phyloP scores from a whole-genome alignment of 257 asterid genomes.

The Solanum boliviense region DNA sequence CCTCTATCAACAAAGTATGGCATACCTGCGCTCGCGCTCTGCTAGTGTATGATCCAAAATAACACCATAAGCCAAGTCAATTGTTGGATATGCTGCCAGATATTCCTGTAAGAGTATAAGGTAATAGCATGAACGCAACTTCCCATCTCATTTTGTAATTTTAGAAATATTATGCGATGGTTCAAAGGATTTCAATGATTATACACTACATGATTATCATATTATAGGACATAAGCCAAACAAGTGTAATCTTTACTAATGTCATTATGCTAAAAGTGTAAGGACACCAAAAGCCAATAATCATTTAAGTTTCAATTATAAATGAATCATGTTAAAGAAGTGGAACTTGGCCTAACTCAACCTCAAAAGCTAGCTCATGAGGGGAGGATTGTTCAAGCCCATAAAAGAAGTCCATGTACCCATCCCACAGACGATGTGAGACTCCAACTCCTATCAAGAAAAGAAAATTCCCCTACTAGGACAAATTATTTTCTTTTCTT shows the following conservation, averaged over 20 bases:
- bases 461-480: not conserved
- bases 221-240: not conserved
- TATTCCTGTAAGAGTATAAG: slow-evolving; percentile 61
- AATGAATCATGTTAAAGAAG: not conserved
- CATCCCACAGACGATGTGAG: not conserved
- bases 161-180: not conserved
- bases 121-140: slow-evolving; percentile 3
- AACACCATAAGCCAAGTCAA: slow-evolving; percentile 88
- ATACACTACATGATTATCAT: not conserved
- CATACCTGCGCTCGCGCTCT: slow-evolving; percentile 95
- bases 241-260: not conserved
- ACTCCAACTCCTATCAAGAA: not conserved
- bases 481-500: not conserved
- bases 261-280: not conserved
- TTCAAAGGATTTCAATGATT: not conserved
- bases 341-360: not conserved
- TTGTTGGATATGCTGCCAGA: slow-evolving; percentile 59
- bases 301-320: not conserved
- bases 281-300: not conserved
- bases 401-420: not conserved
- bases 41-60: slow-evolving; percentile 96
- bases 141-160: not conserved
- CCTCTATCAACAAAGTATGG: not conserved
- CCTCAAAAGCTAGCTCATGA: not conserved
- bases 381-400: not conserved